Conservation (phyloP, 1,284 basidiomycete species). For the Trametes versicolor region DNA sequence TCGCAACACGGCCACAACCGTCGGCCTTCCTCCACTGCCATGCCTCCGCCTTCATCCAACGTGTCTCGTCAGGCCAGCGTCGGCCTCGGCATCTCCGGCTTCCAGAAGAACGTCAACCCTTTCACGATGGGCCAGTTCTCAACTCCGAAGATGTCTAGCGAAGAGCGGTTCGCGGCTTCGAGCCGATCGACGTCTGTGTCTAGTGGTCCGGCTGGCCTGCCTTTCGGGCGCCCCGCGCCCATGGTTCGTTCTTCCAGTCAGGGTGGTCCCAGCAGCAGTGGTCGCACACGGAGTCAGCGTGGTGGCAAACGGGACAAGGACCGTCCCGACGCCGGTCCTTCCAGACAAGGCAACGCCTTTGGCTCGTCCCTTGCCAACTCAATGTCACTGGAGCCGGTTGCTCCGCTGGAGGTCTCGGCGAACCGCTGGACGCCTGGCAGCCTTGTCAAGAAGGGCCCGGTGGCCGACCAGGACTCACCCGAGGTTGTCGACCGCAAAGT, state of each 20-base stretch:
- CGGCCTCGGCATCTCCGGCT: conserved; percentile 64
- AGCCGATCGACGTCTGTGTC: conserved; percentile 51
- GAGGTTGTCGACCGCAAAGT: conserved; percentile 81
- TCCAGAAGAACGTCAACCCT: conserved; percentile 52
- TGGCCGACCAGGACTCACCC: conserved; percentile 71
- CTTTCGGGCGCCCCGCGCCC: conserved; percentile 59
- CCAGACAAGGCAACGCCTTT: conserved; percentile 35
- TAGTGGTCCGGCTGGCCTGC: conserved; percentile 50
- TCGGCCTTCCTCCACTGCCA: conserved; percentile 55
- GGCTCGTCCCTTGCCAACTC: conserved; percentile 34
- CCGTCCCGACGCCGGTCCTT: conserved; percentile 44
- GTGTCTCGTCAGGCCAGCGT: conserved; percentile 60
- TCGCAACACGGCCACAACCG: conserved; percentile 57
- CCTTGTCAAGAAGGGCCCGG: conserved; percentile 46
- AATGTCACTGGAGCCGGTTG: conserved; percentile 67
- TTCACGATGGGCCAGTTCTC: conserved; percentile 85
- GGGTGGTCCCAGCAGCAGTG: conserved; percentile 66
- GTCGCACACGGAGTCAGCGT: conserved; percentile 78
- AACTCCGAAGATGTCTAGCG: conserved; percentile 68
- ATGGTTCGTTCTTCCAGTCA: conserved; percentile 85
- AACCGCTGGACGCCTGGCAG: conserved; percentile 83
- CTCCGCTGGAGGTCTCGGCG: conserved; percentile 78
- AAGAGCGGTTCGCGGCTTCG: conserved; percentile 74
- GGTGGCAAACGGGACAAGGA: conserved; percentile 65
- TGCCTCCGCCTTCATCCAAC: conserved; percentile 48